These are phyloP conservation scores for Solanum sejunctum DNA, from an alignment of 257 asterid species.

Conservation along the genomic window DNA sequence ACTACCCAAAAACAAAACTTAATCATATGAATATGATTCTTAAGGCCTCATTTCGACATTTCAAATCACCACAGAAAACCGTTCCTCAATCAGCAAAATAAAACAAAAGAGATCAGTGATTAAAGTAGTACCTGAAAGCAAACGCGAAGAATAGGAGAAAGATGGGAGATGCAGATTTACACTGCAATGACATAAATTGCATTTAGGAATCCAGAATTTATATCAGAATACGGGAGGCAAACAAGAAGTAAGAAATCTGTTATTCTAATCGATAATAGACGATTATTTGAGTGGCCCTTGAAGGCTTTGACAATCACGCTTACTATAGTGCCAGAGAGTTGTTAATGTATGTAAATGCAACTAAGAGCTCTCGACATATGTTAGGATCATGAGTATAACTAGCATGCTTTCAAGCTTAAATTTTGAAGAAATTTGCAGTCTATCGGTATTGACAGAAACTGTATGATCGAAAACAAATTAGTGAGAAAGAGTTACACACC, in stretches of 20 bases:
- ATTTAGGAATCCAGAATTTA: background rate
- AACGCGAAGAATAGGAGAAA: constrained; percentile 95
- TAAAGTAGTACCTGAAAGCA: constrained; percentile 69
- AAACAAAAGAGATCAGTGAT: background rate
- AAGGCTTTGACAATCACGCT: background rate
- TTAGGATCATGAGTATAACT: background rate
- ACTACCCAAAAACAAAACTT: background rate
- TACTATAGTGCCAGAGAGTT: background rate
- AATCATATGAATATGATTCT: background rate
- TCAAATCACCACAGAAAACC: background rate
- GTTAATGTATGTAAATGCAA: background rate
- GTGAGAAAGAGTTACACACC: constrained; percentile 37
- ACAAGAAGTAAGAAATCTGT: background rate
- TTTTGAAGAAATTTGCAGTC: background rate
- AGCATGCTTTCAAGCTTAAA: background rate
- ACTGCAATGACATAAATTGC: constrained; percentile 37
- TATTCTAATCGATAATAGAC: background rate
- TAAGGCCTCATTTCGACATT: background rate
- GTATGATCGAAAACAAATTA: background rate
- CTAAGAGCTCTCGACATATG: background rate
- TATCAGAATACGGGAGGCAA: background rate
- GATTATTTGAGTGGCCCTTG: background rate
- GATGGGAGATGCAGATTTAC: constrained; percentile 97
- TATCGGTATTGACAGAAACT: background rate
- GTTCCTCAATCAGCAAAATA: background rate